phyloP scores from a whole-genome alignment of 306 rosid genomes.

The Prunus fruticosa region DNA sequence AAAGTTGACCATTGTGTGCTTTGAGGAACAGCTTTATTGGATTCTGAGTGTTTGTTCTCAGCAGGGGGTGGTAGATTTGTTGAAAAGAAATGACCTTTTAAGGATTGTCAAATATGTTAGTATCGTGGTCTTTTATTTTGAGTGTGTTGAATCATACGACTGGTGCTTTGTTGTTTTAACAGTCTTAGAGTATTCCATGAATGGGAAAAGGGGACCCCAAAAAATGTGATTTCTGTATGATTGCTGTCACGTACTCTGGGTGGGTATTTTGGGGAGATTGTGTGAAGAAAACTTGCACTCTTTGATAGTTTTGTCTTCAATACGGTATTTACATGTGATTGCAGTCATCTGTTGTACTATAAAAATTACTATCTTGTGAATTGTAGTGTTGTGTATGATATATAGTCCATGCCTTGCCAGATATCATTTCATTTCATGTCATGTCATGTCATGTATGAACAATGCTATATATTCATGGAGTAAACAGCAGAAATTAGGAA shows the following conservation, averaged over 20 bases:
- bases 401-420: too few relatives aligned
- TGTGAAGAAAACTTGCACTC: background rate
- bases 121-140: slow-evolving; percentile 13
- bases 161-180: slow-evolving; percentile 19
- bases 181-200: background rate
- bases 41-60: slow-evolving; percentile 5
- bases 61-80: slow-evolving; percentile 24
- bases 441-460: too few relatives aligned
- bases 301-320: background rate
- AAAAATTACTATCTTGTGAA: background rate
- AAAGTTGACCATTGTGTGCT: slow-evolving; percentile 9
- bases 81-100: slow-evolving; percentile 9
- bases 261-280: background rate
- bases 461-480: too few relatives aligned
- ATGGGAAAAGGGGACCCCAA: background rate
- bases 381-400: background rate
- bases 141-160: slow-evolving; percentile 7
- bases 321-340: too few relatives aligned
- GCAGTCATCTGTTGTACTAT: too few relatives aligned
- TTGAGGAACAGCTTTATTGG: slow-evolving; percentile 20
- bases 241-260: background rate
- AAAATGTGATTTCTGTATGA: slow-evolving; percentile 1
- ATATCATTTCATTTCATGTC: too few relatives aligned
- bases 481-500: background rate
- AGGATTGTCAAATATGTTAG: slow-evolving; percentile 11